Base-by-base conservation (phyloP, 1,284 basidiomycete genomes). In the Termitomyces sp. region DNA sequence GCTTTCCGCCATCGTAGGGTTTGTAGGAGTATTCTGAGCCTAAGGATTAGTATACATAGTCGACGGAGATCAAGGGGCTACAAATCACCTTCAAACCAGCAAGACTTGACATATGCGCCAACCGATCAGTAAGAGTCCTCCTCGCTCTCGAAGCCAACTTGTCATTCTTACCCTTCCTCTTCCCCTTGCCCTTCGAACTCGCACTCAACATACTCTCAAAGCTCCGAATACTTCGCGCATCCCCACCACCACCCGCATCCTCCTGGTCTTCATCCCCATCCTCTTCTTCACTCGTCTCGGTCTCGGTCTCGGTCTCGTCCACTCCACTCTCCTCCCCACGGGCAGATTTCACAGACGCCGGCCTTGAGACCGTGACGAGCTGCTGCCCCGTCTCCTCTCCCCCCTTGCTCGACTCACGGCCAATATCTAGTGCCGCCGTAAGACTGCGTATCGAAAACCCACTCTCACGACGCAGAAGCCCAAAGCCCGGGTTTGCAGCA, bases 361-460 rank as follows among this genome's bases (percentile, higher is more conserved):
- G 84, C 38, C 82, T 71, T 6, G 80, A 77, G 13, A 88, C 86
- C 47, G 81, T 77, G 1, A 88, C 69, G 52, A 90, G 70, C 70
- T 88, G 85, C 65, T 87, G 84, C 1, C 85, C 87, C 0, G 67
- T 64, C 62, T 85, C 85, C 54, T 80, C 80, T n/a, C 62, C 70
- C 17, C 78, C 82, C 13, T 64, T 60, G 43, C 61, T 47, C 41
- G 67, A 60, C 7, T 67, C 63, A 13, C 67, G 63, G 19, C 61
- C 61, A 19, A 71, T 71, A 10, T 74, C 73, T 42, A 76, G 56
- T 4, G 84, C 86, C 0, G 89, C 84, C 19, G 74, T 71, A 26
- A 94, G 78, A 61, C 82, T 88, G 5, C 89, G 88, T 53, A 93
- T 88, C 13, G 89, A 91, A 66, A 93, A 93, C 2, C 83, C 83